phyloP scores from a whole-genome alignment of 108 stramenopile species.

The Skeletonema menzelii region DNA sequence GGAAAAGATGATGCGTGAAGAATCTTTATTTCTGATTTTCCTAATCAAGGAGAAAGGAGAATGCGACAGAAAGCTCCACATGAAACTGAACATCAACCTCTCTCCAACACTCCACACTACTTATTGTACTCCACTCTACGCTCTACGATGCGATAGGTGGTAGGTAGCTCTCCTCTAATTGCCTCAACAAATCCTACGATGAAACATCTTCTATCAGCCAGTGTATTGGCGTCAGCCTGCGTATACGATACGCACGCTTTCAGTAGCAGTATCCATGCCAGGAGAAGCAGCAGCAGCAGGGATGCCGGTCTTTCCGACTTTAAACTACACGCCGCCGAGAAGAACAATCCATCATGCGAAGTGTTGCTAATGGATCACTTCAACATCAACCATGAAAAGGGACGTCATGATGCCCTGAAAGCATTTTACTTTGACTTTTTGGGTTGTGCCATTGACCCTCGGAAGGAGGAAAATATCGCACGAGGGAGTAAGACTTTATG shows the following conservation, averaged over 20 bases:
- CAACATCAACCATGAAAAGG: conserved; percentile 55
- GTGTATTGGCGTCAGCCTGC: neutral
- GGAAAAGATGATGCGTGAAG: too few species aligned
- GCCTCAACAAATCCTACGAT: neutral
- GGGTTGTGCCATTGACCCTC: conserved; percentile 44
- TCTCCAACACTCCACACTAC: too few species aligned
- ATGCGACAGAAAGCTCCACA: neutral
- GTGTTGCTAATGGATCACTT: conserved; percentile 48
- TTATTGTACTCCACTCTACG: too few species aligned
- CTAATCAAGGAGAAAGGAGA: too few species aligned
- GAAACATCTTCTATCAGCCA: neutral
- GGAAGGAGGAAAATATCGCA: conserved; percentile 44
- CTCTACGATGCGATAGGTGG: too few species aligned
- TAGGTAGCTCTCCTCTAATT: too few species aligned
- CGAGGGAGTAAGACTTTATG: conserved; percentile 6
- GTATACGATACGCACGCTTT: neutral
- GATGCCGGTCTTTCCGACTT: too few species aligned
- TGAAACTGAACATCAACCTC: neutral
- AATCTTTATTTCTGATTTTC: too few species aligned
- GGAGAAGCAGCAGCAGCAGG: neutral
- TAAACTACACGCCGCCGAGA: too few species aligned
- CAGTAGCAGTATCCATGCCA: neutral
- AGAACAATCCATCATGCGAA: conserved; percentile 6
- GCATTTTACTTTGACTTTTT: conserved; percentile 57
- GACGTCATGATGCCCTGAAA: conserved; percentile 38